Evolutionary conservation across 306 rosid genomes (phyloP).

Genomic region (Amphicarpaea edgeworthii): DNA sequence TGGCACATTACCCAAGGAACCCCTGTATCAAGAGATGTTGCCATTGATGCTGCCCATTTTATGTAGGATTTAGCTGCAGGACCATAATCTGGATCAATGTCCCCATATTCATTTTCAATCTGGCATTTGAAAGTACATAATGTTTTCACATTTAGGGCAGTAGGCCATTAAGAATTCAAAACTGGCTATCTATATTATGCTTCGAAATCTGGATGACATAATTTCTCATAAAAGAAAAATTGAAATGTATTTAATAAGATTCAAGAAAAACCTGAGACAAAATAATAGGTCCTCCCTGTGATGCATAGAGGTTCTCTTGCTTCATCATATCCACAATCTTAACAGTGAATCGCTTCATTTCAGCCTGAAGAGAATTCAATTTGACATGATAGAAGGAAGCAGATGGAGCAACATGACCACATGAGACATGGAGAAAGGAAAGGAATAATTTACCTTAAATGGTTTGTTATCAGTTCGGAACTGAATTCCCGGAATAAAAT

Average conservation of each 20-base stretch:
- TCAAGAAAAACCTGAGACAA: conserved; percentile 78
- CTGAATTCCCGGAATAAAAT: too few species aligned
- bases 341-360: conserved; percentile 84
- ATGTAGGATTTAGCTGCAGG: conserved; percentile 74
- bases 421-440: too few species aligned
- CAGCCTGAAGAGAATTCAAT: conserved; percentile 59
- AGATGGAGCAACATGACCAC: not conserved
- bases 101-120: conserved; percentile 95
- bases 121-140: conserved; percentile 37
- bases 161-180: not conserved
- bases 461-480: too few species aligned
- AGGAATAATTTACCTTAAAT: too few species aligned
- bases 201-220: not conserved
- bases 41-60: conserved; percentile 93
- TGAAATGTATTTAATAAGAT: not conserved
- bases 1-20: conserved; percentile 99
- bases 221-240: not conserved
- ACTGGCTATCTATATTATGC: too few species aligned
- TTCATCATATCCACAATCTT: conserved; percentile 88
- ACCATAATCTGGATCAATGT: conserved; percentile 60
- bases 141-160: not conserved
- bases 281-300: conserved; percentile 95
- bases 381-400: not conserved
- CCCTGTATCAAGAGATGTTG: conserved; percentile 82
- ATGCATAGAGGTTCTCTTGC: conserved; percentile 79